Evolutionary conservation across 1,139 yeast genomes (phyloP), one percentile per base, ranked within the genome.

Genomic region (Nematodospora anomalae): DNA sequence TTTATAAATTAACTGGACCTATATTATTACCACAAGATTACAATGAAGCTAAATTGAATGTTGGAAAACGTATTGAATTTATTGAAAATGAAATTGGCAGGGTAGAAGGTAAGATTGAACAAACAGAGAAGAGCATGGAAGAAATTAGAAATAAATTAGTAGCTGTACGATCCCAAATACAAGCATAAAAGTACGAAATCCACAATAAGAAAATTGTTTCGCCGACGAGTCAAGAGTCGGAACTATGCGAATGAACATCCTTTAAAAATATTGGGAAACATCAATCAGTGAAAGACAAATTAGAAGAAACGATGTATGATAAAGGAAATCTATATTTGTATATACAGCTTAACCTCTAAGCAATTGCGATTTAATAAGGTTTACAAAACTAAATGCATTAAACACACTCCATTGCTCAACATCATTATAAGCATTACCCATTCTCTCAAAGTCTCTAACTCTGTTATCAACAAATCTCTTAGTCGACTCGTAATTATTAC

Each of bases 1-100:
- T 92, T 26, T 92, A 79, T 65, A 92, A 92, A 60, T 73, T 90
- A 47, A 85, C 92, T 14, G 98, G 98, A 1, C 96, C 96, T 8
- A 89, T 90, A 6, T 71, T 92, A 44, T 71, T 92, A 44, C 97
- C 97, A 2, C 96, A 90, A 55, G 96, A 89, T 38, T 77, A 76
- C 46, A 59, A 59, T 10, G 97, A 92, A 58, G 96, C 97, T 24
- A 77, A 79, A 49, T 51, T 76, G 53, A 92, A 90, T 53, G 97
- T 92, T 25, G 76, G 72, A 22, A 92, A 90, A 60, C 82, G 98
- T 59, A 73, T 92, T 33, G 96, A 89, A 58, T 92, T 87, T 52
- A 92, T 92, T 37, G 70, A 76, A 46, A 70, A 69, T 24, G 97
- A 92, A 62, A 86, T 92, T 47, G 69, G 70, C 36, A 64, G 86